Conservation (phyloP, 352 stramenopile species). For the Phytophthora cactorum region DNA sequence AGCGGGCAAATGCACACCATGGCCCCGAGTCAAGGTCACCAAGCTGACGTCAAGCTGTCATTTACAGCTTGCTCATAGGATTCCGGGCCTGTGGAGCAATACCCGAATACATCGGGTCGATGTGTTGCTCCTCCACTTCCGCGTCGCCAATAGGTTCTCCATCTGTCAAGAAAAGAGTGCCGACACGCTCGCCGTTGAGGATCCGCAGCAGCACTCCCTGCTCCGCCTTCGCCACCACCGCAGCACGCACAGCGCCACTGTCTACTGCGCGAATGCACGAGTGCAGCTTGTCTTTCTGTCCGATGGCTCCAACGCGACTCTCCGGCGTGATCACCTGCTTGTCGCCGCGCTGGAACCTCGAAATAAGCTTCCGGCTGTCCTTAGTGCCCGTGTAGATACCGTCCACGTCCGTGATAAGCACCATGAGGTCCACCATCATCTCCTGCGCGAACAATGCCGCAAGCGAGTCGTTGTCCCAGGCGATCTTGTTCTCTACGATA, state of each 20-base stretch:
- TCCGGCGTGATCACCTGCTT: conserved; percentile 51
- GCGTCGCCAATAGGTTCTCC: conserved; percentile 54
- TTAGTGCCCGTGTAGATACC: conserved; percentile 54
- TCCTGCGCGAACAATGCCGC: conserved; percentile 79
- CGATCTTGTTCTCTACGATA: conserved; percentile 63
- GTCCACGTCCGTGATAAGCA: conserved; percentile 80
- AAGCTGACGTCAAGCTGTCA: neutral
- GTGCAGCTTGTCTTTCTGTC: conserved; percentile 84
- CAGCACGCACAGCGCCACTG: conserved; percentile 60
- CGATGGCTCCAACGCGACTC: conserved; percentile 65
- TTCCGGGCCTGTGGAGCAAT: conserved; percentile 45
- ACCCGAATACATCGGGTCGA: conserved; percentile 74
- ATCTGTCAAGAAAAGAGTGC: conserved; percentile 67
- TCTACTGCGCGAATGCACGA: conserved; percentile 84
- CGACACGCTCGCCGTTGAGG: conserved; percentile 69
- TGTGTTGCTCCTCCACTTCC: conserved; percentile 52
- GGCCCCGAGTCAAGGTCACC: too few species aligned
- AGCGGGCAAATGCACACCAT: too few species aligned
- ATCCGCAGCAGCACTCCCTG: conserved; percentile 66
- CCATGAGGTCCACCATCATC: conserved; percentile 75
- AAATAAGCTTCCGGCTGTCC: conserved; percentile 41
- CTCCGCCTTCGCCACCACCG: conserved; percentile 72
- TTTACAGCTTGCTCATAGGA: conserved; percentile 49
- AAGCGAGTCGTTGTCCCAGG: conserved; percentile 89
- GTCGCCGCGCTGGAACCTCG: conserved; percentile 55